These are phyloP conservation scores for Stentor roeselii DNA, from an alignment of 73 alveolate genomes.

Conservation along the genomic window DNA sequence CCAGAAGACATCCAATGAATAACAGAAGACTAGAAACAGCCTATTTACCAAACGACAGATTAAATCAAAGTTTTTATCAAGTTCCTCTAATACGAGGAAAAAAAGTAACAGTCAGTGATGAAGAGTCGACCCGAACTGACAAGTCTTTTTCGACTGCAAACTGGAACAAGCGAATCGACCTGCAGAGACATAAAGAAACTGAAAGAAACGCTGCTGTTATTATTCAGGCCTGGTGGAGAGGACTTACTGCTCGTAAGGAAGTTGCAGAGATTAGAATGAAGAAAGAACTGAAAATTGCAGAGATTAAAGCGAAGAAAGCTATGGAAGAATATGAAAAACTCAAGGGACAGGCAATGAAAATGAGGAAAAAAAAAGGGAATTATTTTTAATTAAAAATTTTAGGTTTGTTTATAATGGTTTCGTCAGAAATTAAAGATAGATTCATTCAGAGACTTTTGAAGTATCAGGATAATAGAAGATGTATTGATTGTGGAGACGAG, in stretches of 20 bases:
- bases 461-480: not conserved
- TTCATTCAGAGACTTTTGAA: not conserved
- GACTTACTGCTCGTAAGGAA: not conserved
- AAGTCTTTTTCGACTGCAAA: not conserved
- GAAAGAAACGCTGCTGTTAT: conserved; percentile 20
- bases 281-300: conserved; percentile 6
- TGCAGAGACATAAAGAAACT: not conserved
- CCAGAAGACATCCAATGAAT: not conserved
- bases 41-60: no score
- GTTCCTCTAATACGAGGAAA: no score
- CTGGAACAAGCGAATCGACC: not conserved
- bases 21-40: not conserved
- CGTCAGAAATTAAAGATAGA: no score
- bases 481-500: not conserved
- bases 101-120: not conserved
- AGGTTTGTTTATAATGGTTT: not conserved
- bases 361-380: not conserved
- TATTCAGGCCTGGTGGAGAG: conserved; percentile 21
- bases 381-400: no score
- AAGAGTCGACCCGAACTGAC: not conserved
- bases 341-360: not conserved
- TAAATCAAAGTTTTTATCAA: not conserved
- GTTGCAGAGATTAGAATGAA: not conserved
- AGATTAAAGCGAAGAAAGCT: not conserved
- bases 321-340: conserved; percentile 18